Conservation (phyloP, 1,139 yeast species). For the Pichia sp. region DNA sequence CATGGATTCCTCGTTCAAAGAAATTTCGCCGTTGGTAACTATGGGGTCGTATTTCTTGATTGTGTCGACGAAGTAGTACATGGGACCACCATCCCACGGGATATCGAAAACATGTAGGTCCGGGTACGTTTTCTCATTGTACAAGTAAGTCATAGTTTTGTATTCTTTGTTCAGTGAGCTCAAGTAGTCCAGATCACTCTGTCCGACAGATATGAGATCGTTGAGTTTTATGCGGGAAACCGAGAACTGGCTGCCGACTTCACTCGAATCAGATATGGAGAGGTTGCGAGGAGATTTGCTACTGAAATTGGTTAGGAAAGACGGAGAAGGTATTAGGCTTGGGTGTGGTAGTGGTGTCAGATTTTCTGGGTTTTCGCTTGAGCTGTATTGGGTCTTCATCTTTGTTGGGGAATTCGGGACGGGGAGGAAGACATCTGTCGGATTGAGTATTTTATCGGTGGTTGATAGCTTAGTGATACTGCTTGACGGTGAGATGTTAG, state of each 20-base stretch:
- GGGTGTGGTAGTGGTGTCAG: background rate
- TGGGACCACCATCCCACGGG: conserved; percentile 14
- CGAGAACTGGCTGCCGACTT: conserved; percentile 1
- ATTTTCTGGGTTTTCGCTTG: background rate
- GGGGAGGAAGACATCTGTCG: background rate
- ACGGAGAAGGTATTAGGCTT: background rate
- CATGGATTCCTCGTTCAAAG: conserved; percentile 10
- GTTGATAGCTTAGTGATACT: background rate
- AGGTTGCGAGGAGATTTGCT: conserved; percentile 1
- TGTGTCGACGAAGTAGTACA: conserved; percentile 10
- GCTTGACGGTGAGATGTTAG: background rate
- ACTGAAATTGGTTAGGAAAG: background rate
- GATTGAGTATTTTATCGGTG: background rate
- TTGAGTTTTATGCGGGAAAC: conserved; percentile 4
- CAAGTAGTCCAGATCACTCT: conserved; percentile 4
- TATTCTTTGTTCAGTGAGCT: background rate
- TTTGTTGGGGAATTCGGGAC: background rate
- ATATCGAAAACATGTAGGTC: conserved; percentile 12
- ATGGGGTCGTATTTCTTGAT: conserved; percentile 18
- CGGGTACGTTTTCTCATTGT: conserved; percentile 4
- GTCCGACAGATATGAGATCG: conserved; percentile 11
- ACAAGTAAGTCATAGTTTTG: background rate
- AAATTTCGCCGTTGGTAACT: background rate
- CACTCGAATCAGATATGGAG: conserved; percentile 7
- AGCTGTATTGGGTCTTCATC: background rate